Conservation (phyloP, 805 yeast species). For the Monosporozyma yasuniensis region DNA sequence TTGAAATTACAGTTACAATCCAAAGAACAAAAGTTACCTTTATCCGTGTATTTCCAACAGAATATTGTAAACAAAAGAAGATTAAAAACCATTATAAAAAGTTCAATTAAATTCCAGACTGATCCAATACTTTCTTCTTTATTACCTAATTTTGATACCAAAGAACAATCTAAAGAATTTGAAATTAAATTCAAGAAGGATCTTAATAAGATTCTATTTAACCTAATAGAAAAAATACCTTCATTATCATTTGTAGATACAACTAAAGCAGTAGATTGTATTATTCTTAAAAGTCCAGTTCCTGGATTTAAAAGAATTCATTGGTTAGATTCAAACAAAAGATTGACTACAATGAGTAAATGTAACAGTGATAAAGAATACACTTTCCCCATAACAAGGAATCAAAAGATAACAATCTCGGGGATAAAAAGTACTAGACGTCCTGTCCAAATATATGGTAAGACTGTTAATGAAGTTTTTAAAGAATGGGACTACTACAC, state of each 20-base stretch:
- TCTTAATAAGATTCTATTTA: conserved; percentile 9
- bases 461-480: conserved; percentile 20
- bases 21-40: conserved; percentile 12
- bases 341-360: conserved; percentile 19
- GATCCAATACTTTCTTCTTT: conserved; percentile 3
- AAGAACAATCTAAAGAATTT: conserved; percentile 11
- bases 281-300: conserved; percentile 21
- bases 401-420: conserved; percentile 17
- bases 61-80: conserved; percentile 12
- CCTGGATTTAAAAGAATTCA: conserved; percentile 27
- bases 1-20: conserved; percentile 18
- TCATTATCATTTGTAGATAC: conserved; percentile 15
- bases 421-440: conserved; percentile 22
- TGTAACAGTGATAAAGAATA: conserved; percentile 20
- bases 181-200: conserved; percentile 11
- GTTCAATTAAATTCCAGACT: conserved; percentile 14
- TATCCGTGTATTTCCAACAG: conserved; percentile 21
- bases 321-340: conserved; percentile 27
- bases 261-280: conserved; percentile 21
- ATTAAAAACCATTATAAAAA: conserved; percentile 14
- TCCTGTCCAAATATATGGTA: conserved; percentile 20
- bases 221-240: conserved; percentile 16
- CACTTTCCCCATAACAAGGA: conserved; percentile 11
- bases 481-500: conserved; percentile 23
- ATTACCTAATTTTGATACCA: conserved; percentile 18